Evolutionary conservation across 352 stramenopile species (phyloP).

Genomic region (Pythium aphanidermatum): DNA sequence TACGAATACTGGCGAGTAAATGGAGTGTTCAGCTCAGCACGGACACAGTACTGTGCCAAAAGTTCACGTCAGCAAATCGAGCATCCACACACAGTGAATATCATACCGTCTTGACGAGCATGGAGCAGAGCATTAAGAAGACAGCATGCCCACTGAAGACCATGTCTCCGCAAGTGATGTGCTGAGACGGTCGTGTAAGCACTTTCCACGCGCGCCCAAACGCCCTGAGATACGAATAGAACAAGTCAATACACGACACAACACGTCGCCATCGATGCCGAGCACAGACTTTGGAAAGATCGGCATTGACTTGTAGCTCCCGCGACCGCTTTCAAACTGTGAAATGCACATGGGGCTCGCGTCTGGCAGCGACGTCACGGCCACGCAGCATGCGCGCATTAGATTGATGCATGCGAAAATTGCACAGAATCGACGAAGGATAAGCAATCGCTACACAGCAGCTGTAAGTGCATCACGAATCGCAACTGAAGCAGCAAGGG

Average conservation of each 20-base stretch:
- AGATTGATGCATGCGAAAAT: conserved; percentile 85
- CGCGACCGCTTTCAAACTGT: conserved; percentile 63
- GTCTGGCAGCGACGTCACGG: conserved; percentile 80
- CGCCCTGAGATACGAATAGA: conserved; percentile 30
- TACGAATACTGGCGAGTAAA: conserved; percentile 72
- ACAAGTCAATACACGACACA: not conserved
- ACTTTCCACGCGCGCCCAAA: conserved; percentile 80
- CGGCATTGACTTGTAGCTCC: conserved; percentile 76
- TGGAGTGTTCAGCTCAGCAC: conserved; percentile 76
- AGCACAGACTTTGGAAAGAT: conserved; percentile 79
- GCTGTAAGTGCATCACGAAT: not conserved
- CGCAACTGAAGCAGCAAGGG: no score
- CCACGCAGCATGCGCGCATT: conserved; percentile 80
- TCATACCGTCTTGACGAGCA: conserved; percentile 72
- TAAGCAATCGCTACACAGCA: conserved; percentile 54
- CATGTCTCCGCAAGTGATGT: conserved; percentile 88
- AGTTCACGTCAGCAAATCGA: conserved; percentile 1
- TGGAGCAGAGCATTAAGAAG: conserved; percentile 79
- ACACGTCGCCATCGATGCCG: not conserved
- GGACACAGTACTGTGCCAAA: conserved; percentile 60
- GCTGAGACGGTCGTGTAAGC: conserved; percentile 70
- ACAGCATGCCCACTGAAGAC: conserved; percentile 86
- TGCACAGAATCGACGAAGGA: conserved; percentile 76
- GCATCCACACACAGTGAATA: not conserved
- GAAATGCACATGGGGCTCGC: conserved; percentile 84